Evolutionary conservation across 73 alveolate species (phyloP).

Genomic region (Paramecium sexaurelia): DNA sequence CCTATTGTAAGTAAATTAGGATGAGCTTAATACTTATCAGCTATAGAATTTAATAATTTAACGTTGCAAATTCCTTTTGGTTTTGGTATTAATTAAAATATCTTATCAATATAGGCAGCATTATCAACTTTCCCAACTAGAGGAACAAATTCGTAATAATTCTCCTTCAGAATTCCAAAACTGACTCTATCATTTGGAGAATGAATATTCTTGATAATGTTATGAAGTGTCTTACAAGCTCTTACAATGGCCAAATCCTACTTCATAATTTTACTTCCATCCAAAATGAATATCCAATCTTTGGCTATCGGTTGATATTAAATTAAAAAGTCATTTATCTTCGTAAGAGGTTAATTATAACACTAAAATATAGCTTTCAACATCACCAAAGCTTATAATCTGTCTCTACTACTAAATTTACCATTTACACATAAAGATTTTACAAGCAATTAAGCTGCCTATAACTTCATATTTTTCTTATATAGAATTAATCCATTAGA

Average conservation of each 20-base stretch:
- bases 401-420: conserved; percentile 22
- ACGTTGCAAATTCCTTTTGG: neutral
- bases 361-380: conserved; percentile 3
- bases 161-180: neutral
- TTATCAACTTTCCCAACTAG: neutral
- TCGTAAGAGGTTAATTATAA: neutral
- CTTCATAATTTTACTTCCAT: neutral
- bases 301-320: neutral
- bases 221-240: conserved; percentile 9
- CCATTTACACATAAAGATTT: neutral
- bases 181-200: conserved; percentile 5
- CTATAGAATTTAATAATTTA: neutral
- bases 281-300: neutral
- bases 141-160: conserved; percentile 12
- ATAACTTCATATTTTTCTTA: neutral
- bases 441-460: neutral
- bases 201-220: neutral
- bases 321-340: neutral
- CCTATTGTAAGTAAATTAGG: conserved; percentile 1
- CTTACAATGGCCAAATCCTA: neutral
- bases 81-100: neutral
- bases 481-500: neutral
- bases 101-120: conserved; percentile 21
- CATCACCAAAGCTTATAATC: conserved; percentile 12
- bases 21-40: conserved; percentile 14